Evolutionary conservation across 345 rosid species (phyloP), one percentile per base, ranked within the genome.

Genomic region (Cardamine occulta): DNA sequence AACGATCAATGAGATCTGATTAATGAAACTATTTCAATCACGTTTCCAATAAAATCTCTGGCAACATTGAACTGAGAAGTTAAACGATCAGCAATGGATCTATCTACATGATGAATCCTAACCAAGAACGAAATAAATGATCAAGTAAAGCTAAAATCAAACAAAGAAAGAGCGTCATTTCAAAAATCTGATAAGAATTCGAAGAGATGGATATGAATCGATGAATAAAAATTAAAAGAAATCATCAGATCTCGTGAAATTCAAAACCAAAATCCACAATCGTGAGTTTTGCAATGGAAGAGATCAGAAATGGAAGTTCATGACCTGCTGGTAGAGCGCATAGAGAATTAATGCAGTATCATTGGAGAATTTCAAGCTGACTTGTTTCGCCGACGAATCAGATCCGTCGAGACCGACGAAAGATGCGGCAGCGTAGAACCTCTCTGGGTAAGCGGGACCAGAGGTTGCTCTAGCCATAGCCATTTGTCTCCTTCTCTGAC

Each of bases 361-460:
- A 74, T 73, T 88, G 8, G 90, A 75, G 86, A 86, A 94, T 86
- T 84, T 94, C 65, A 96, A 86, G 82, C 86, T 66, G 77, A 94
- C 76, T 35, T 67, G 78, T 72, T 81, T 80, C 77, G 75, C 66
- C 79, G 86, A 40, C 40, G 96, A 74, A 79, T 75, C 74, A 81
- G 97, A 91, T 91, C 97, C 96, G 32, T 88, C 93, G 80, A 94
- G 83, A 42, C 98, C 98, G 67, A 87, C 95, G 73, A 72, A 94
- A 8, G 97, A 66, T 29, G 97, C 91, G n/a, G 99, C 99, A 5
- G 97, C 93, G 71, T 86, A 96, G 85, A 96, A 96, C 35, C 98
- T 87, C 77, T 93, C 97, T 26, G 98, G 98, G 81, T 91, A 93
- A 52, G 98, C 93, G 79, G 91, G 96, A 82, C 97, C 96, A 68